Conservation (phyloP, 345 rosid genomes). For the Hibiscus tridactylites region DNA sequence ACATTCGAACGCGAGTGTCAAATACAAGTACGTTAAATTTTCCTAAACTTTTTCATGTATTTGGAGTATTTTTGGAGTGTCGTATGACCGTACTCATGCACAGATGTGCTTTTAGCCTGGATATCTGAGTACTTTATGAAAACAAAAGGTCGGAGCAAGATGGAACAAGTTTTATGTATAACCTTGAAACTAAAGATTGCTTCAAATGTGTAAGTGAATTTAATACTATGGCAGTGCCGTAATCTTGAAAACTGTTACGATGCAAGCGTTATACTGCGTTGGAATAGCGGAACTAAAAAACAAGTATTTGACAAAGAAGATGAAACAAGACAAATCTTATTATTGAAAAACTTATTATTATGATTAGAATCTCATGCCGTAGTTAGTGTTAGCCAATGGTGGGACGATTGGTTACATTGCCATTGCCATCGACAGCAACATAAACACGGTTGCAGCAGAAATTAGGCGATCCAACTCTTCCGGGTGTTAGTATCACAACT, state of each 20-base stretch:
- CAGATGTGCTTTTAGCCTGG: neutral
- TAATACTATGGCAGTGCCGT: too few relatives aligned
- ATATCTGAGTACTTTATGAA: neutral
- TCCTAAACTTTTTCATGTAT: too few relatives aligned
- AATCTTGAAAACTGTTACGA: too few relatives aligned
- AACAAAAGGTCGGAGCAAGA: neutral
- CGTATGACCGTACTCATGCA: too few relatives aligned
- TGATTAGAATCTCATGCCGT: too few relatives aligned
- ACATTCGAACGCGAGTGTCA: neutral
- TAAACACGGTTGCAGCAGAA: slow-evolving; percentile 1
- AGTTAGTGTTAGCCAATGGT: neutral
- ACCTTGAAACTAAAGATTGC: neutral
- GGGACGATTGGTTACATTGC: neutral
- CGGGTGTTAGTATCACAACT: neutral
- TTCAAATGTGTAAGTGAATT: slow-evolving; percentile 1
- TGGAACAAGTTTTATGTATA: neutral
- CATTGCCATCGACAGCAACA: neutral
- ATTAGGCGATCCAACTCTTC: neutral
- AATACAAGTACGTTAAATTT: neutral
- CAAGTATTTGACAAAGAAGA: too few relatives aligned
- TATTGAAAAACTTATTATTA: too few relatives aligned
- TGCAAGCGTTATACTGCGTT: too few relatives aligned
- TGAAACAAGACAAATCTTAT: too few relatives aligned
- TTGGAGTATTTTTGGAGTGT: too few relatives aligned
- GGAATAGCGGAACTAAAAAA: too few relatives aligned